Evolutionary conservation across 2,329 filamentous ascomycete genomes (phyloP), one percentile per base, ranked within the genome.

Genomic region (Aspergillus persii): DNA sequence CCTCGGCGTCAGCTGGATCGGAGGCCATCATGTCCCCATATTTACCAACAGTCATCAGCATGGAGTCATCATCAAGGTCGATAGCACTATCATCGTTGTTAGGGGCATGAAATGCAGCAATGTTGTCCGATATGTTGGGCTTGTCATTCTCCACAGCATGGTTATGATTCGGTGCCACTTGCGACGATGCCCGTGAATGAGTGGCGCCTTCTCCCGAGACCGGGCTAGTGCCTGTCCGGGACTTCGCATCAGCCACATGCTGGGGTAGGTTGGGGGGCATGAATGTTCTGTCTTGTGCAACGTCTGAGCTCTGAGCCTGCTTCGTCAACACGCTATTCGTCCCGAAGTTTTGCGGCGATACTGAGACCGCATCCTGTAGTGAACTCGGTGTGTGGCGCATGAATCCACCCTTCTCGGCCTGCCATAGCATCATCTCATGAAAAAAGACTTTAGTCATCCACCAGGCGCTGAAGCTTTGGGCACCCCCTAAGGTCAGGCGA

Each of bases 381-480:
- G 71, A 70, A 48, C 68, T 70, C 2, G 77, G 77, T 2, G 75
- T 74, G 61, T 82, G 80, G 33, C 82, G 81, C 80, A 97, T 87
- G 71, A 97, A 97, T 0, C 94, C 94, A 53, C 93, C 94, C 68
- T 93, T 88, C 69, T 96, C 92, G 0, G 91, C 92, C 66, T 96
- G 81, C 83, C 96, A 97, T 58, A 89, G 84, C 53, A 92, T 86
- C 91, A 96, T 96, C 77, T 98, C 94, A 70, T 97, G 93, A 54
- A 97, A 85, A 83, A 94, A 98, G 59, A 94, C 93, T 74, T 97
- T 96, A 3, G 92, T 92, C 59, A 97, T 90, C 78, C 78, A 80
- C 78, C 78, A 80, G 5, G 77, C 76, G 63, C 78, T 79, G 60
- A 80, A 80, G 60, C 78, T 80, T 50, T 76, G 73, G 6, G 78